These are phyloP conservation scores for Paspalum notatum DNA, from an alignment of 176 grass and related monocot genomes.

Conservation along the genomic window DNA sequence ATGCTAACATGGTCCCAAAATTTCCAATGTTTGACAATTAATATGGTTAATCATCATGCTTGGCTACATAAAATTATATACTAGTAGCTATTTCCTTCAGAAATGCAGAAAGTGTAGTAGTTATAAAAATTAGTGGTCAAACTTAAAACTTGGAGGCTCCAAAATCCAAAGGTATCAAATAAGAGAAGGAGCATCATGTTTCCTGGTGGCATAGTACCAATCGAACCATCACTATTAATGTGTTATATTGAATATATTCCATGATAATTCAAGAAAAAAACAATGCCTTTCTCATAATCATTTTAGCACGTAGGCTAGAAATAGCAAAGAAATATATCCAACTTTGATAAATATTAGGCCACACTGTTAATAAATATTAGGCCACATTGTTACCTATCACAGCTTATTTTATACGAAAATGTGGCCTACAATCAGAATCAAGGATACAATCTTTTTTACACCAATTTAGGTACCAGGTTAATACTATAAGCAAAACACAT, in stretches of 20 bases:
- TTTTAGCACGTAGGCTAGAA: not conserved
- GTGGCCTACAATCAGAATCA: not conserved
- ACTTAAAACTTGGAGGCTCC: not conserved
- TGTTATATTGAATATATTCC: constrained; percentile 1
- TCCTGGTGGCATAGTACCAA: not conserved
- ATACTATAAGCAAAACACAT: not conserved
- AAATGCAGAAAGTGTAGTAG: not conserved
- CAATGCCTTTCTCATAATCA: not conserved
- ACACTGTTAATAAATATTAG: constrained; percentile 1
- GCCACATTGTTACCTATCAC: not conserved
- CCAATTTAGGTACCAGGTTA: not conserved
- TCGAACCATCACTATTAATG: not conserved
- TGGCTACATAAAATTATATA: not conserved
- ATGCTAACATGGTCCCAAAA: not conserved
- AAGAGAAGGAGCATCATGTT: not conserved
- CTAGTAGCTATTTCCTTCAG: not conserved
- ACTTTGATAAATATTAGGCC: constrained; percentile 5
- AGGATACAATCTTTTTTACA: not conserved
- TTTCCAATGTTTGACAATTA: not conserved
- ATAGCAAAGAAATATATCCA: not conserved
- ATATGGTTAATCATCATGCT: constrained; percentile 2
- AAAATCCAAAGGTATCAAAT: not conserved
- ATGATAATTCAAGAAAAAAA: constrained; percentile 22
- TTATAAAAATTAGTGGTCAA: not conserved
- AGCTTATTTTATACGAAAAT: constrained; percentile 8